phyloP scores from a whole-genome alignment of 345 rosid species.

The Eucalyptus marginata region DNA sequence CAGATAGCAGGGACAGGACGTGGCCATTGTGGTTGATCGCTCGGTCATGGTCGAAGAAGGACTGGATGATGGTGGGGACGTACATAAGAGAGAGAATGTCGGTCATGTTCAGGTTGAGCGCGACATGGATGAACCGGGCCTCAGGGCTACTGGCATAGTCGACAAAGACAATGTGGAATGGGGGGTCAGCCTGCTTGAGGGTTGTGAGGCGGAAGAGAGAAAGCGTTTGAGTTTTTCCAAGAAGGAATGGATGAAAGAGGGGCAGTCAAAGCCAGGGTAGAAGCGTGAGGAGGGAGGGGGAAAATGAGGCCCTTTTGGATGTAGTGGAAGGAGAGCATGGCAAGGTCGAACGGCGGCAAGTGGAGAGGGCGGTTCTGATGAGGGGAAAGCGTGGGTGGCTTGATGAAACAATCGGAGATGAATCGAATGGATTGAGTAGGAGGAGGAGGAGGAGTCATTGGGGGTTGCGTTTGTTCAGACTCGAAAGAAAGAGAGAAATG shows the following conservation, averaged over 20 bases:
- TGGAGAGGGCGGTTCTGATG: too few species aligned
- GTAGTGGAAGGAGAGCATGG: constrained; percentile 61
- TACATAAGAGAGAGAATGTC: constrained; percentile 35
- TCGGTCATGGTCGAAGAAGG: constrained; percentile 48
- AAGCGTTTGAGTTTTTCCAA: constrained; percentile 28
- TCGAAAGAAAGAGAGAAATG: too few species aligned
- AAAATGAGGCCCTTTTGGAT: constrained; percentile 57
- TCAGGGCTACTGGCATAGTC: constrained; percentile 37
- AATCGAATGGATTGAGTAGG: not conserved
- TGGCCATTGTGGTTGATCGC: constrained; percentile 48
- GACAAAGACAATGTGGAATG: constrained; percentile 22
- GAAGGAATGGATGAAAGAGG: constrained; percentile 10
- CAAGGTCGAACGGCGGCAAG: constrained; percentile 45
- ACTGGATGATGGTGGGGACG: constrained; percentile 40
- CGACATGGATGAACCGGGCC: constrained; percentile 30
- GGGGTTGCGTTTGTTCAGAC: not conserved
- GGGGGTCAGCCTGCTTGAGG: not conserved
- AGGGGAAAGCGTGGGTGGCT: constrained; percentile 9
- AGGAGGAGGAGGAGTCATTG: not conserved
- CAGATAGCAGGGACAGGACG: constrained; percentile 25
- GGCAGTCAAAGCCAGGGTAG: not conserved
- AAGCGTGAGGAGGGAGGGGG: constrained; percentile 15
- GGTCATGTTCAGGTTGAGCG: constrained; percentile 6
- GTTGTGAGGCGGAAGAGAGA: constrained; percentile 33
- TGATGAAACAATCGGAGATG: constrained; percentile 40